Evolutionary conservation across 768 basidiomycete species (phyloP).

Genomic region (Infundibulicybe gibba): DNA sequence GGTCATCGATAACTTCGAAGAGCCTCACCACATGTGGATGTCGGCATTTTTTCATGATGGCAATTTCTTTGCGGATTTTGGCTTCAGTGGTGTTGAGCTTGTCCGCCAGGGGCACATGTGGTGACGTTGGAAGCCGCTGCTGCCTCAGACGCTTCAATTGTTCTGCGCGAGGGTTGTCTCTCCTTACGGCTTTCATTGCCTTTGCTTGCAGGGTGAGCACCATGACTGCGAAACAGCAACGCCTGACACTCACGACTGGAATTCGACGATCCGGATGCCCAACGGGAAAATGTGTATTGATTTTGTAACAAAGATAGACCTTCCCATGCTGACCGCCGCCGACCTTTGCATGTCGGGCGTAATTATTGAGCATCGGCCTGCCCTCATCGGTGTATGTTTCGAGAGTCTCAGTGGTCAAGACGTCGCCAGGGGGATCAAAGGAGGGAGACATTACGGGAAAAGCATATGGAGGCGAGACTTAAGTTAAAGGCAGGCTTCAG

Average conservation of each 20-base stretch:
- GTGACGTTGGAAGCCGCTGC: slow-evolving; percentile 39
- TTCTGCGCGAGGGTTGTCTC: slow-evolving; percentile 65
- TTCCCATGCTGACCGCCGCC: slow-evolving; percentile 91
- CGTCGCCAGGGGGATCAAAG: slow-evolving; percentile 38
- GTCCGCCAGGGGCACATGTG: slow-evolving; percentile 60
- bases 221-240: not conserved
- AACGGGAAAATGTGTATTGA: slow-evolving; percentile 39
- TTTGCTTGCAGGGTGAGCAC: slow-evolving; percentile 22
- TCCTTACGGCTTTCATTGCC: slow-evolving; percentile 79
- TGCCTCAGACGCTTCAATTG: slow-evolving; percentile 30
- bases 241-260: slow-evolving; percentile 30
- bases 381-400: slow-evolving; percentile 35
- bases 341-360: slow-evolving; percentile 69
- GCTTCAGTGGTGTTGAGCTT: slow-evolving; percentile 69
- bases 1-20: slow-evolving; percentile 94
- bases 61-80: slow-evolving; percentile 91
- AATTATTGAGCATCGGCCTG: slow-evolving; percentile 76
- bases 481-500: slow-evolving; percentile 1
- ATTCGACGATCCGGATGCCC: slow-evolving; percentile 40
- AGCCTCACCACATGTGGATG: slow-evolving; percentile 89
- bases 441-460: slow-evolving; percentile 18
- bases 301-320: slow-evolving; percentile 65
- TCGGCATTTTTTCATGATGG: slow-evolving; percentile 96
- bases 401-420: slow-evolving; percentile 46
- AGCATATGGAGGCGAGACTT: slow-evolving; percentile 16